phyloP scores from a whole-genome alignment of 2,329 filamentous ascomycete genomes.

The Cytospora leucostoma region DNA sequence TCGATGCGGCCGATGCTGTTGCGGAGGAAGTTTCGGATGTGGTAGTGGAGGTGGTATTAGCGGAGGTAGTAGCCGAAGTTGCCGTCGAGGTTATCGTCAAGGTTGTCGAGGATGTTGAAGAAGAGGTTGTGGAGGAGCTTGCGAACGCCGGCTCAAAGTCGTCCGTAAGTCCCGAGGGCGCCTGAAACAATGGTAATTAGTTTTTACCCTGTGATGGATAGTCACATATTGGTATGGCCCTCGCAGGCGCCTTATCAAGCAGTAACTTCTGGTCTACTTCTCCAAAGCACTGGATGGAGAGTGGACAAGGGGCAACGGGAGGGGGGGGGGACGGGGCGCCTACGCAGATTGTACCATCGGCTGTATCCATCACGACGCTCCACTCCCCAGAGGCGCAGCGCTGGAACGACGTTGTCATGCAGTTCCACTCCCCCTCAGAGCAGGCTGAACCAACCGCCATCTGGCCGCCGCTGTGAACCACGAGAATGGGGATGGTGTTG shows the following conservation, averaged over 20 bases:
- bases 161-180: conserved; percentile 8
- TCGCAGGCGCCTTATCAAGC: no score
- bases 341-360: conserved; percentile 48
- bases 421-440: conserved; percentile 57
- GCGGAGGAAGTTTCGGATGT: background rate
- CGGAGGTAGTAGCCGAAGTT: background rate
- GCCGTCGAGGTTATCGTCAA: background rate
- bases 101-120: conserved; percentile 4
- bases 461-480: background rate
- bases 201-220: background rate
- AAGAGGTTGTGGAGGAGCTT: conserved; percentile 4
- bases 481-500: background rate
- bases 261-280: no score
- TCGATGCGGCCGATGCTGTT: background rate
- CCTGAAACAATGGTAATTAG: background rate
- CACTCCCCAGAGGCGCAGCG: conserved; percentile 51
- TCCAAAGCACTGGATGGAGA: no score
- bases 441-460: conserved; percentile 45
- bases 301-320: no score
- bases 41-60: background rate
- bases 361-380: conserved; percentile 47
- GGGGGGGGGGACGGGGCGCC: background rate
- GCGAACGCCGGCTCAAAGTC: conserved; percentile 15
- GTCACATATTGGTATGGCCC: no score
- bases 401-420: conserved; percentile 52